Base-by-base conservation (phyloP, 192 early-diverging fungal genomes). In the Thamnidium elegans region DNA sequence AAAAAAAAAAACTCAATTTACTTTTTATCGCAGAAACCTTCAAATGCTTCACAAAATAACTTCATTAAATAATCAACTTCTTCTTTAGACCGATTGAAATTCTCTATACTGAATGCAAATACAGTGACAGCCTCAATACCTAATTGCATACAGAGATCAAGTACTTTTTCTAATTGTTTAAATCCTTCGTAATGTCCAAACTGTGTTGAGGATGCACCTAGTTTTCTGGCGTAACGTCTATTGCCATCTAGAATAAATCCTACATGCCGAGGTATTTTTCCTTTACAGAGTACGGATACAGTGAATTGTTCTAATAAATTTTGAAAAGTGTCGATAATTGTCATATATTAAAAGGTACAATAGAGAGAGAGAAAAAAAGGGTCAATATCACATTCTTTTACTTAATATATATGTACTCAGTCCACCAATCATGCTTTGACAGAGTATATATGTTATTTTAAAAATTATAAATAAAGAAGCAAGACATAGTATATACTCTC, bases 171-270 rank as follows among this genome's bases (percentile, higher is more conserved):
- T 1, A 98, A 80, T 58, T 84, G 84, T 46, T 83, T 72, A 58
- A 89, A 93, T 7, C 97, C 97, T 15, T 80, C 81, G 20, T 85
- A 79, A 70, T 99, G 94, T 7, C 95, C 97, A 60, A 64, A 73
- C 6, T 78, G 53, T 21, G 80, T 74, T 39, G 82, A 76, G 30
- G 84, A 70, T 17, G 79, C 76, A 53, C 83, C 68, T 3, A 74
- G 71, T 52, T 86, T 87, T 44, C 79, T 83, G 26, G 94, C 96
- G 71, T 83, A 99, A 30, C 97, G 86, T 36, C 97, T 79, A 78
- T 99, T 99, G 7, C 97, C 97, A 71, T 99, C 97, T 90, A 99
- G 94, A 48, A 99, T 91, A 70, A 99, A 94, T 3, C 89, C 95
- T 14, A 98, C 81, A 71, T 99, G 97, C 23, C 80, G 72, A 3